Evolutionary conservation across 164 flowering plant species (phyloP).

Genomic region (Nelumbo lutea): DNA sequence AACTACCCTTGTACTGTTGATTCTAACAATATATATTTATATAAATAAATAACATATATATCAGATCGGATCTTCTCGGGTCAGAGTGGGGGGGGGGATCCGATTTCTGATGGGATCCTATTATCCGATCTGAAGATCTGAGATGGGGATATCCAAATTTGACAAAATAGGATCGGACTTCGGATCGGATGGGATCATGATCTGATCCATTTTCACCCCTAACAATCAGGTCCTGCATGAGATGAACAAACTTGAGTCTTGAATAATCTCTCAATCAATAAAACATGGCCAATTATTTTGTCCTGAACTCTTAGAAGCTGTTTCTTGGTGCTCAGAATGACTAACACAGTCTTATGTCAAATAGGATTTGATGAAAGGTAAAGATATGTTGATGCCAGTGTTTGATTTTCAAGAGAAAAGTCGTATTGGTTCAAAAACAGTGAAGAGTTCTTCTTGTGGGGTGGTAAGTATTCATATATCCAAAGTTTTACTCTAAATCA

Average conservation of each 20-base stretch:
- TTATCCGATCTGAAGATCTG: too few species aligned
- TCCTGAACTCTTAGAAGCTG: slow-evolving; percentile 4
- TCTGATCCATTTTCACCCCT: not conserved
- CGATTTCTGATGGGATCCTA: too few species aligned
- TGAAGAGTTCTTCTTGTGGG: slow-evolving; percentile 73
- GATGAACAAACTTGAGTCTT: not conserved
- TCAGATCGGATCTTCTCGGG: too few species aligned
- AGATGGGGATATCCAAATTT: too few species aligned
- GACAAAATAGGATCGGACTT: too few species aligned
- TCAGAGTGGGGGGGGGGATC: too few species aligned
- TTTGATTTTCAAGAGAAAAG: slow-evolving; percentile 89
- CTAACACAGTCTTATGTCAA: slow-evolving; percentile 11
- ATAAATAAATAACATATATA: too few species aligned
- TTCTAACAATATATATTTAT: too few species aligned
- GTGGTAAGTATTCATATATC: slow-evolving; percentile 49
- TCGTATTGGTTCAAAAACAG: slow-evolving; percentile 55
- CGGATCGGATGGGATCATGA: too few species aligned
- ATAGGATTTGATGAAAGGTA: slow-evolving; percentile 85
- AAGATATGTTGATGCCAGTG: slow-evolving; percentile 65
- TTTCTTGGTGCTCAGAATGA: slow-evolving; percentile 6
- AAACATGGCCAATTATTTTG: not conserved
- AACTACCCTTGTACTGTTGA: too few species aligned
- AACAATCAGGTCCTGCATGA: not conserved
- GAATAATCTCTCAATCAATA: not conserved
- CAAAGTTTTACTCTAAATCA: not conserved